Evolutionary conservation across 805 yeast species (phyloP).

Genomic region (Candida sanyiensis): DNA sequence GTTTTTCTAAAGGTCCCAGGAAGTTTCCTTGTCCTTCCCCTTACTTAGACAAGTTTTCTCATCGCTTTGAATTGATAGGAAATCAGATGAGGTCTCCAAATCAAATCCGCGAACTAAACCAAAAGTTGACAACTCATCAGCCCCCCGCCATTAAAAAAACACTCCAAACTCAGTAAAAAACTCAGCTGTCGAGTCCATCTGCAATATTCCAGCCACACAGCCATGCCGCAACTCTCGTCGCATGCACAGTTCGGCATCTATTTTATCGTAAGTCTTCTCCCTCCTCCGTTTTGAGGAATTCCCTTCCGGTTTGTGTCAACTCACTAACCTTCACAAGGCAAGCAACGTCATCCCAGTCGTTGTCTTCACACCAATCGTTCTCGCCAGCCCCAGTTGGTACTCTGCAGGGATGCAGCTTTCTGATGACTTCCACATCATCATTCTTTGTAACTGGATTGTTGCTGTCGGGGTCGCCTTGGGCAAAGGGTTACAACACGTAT

Average conservation of each 20-base stretch:
- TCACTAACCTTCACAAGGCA: conserved; percentile 15
- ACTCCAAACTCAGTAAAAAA: too few species aligned
- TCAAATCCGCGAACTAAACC: background rate
- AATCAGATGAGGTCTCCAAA: too few species aligned
- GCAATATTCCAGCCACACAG: too few species aligned
- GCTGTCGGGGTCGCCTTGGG: conserved; percentile 35
- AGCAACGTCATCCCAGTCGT: conserved; percentile 33
- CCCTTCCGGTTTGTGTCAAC: too few species aligned
- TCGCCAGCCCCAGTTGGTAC: conserved; percentile 39
- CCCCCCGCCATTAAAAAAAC: background rate
- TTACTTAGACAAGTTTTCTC: too few species aligned
- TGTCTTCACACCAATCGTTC: conserved; percentile 34
- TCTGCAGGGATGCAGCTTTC: conserved; percentile 43
- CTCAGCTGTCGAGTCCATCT: too few species aligned
- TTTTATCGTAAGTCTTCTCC: conserved; percentile 11
- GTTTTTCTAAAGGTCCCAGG: too few species aligned
- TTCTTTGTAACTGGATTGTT: conserved; percentile 41
- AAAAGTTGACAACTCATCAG: background rate
- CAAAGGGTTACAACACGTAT: conserved; percentile 41
- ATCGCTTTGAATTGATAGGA: too few species aligned
- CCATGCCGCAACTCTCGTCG: conserved; percentile 11
- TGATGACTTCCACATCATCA: conserved; percentile 40
- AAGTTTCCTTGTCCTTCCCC: too few species aligned
- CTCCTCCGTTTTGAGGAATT: background rate
- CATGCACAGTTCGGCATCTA: conserved; percentile 17